phyloP scores from a whole-genome alignment of 2,329 filamentous ascomycete genomes.

The Coniochaeta sp. region DNA sequence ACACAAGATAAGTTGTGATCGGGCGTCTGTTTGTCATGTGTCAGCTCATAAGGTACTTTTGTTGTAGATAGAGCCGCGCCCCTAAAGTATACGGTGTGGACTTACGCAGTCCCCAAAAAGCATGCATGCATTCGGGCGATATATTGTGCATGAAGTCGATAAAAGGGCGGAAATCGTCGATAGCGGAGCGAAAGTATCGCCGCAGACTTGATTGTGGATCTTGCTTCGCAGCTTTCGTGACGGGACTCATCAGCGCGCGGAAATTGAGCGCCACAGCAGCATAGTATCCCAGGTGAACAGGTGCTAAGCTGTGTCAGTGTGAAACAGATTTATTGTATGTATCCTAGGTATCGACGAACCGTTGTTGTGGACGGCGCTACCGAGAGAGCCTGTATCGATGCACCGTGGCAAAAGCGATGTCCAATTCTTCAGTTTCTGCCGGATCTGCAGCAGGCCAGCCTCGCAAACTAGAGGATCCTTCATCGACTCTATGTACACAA shows the following conservation, averaged over 20 bases:
- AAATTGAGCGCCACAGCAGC: constrained; percentile 32
- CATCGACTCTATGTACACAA: constrained; percentile 10
- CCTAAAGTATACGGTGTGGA: constrained; percentile 8
- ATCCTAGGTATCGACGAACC: constrained; percentile 7
- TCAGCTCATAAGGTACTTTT: constrained; percentile 5
- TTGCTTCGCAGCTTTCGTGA: constrained; percentile 30
- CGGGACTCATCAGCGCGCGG: constrained; percentile 37
- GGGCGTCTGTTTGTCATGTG: constrained; percentile 16
- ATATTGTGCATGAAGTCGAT: constrained; percentile 28
- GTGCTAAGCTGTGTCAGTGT: constrained; percentile 12
- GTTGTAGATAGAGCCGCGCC: background rate
- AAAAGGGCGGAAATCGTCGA: constrained; percentile 28
- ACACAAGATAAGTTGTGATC: constrained; percentile 37
- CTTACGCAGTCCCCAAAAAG: constrained; percentile 38
- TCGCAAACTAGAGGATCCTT: constrained; percentile 9
- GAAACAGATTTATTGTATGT: background rate
- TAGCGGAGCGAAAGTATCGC: constrained; percentile 24
- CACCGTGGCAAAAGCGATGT: constrained; percentile 27
- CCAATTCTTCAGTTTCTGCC: constrained; percentile 26
- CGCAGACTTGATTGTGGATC: constrained; percentile 26
- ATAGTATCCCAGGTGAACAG: constrained; percentile 34
- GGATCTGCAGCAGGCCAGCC: constrained; percentile 14
- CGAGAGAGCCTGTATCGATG: constrained; percentile 12
- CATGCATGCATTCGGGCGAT: constrained; percentile 25
- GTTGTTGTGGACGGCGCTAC: constrained; percentile 9